Percentiles rank a stretch among this genome's conserved stretches.
Conservation (phyloP, 1,139 yeast species). For the Suhomyces terraborum region DNA sequence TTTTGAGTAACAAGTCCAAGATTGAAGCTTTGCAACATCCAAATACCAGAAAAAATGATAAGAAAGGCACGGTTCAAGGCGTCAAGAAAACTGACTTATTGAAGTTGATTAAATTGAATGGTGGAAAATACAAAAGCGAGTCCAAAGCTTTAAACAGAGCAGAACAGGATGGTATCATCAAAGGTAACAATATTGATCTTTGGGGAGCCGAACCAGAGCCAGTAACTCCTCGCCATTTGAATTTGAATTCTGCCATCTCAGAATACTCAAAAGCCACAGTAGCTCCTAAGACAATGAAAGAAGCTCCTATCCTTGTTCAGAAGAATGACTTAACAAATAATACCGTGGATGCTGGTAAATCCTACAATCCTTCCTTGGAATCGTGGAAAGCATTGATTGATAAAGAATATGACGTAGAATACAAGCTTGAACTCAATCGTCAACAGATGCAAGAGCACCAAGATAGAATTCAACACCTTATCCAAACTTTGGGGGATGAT, state of each 20-base stretch:
- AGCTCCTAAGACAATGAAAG: slow-evolving; percentile 58
- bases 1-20: slow-evolving; percentile 74
- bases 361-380: slow-evolving; percentile 87
- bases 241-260: slow-evolving; percentile 32
- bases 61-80: slow-evolving; percentile 51
- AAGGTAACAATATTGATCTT: slow-evolving; percentile 56
- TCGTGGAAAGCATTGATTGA: slow-evolving; percentile 78
- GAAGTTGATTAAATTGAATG: slow-evolving; percentile 75
- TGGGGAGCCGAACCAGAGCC: slow-evolving; percentile 60
- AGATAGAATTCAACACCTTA: slow-evolving; percentile 62
- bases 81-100: slow-evolving; percentile 69
- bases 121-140: slow-evolving; percentile 60
- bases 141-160: slow-evolving; percentile 52
- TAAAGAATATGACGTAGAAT: slow-evolving; percentile 66
- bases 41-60: slow-evolving; percentile 25
- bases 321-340: slow-evolving; percentile 34
- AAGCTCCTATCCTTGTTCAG: slow-evolving; percentile 53
- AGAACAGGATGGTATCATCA: slow-evolving; percentile 64
- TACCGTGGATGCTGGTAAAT: slow-evolving; percentile 81
- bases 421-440: slow-evolving; percentile 65
- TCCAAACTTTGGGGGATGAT: slow-evolving; percentile 60
- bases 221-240: slow-evolving; percentile 34
- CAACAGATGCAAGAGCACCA: slow-evolving; percentile 60
- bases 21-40: slow-evolving; percentile 60
- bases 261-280: slow-evolving; percentile 53